Percentiles rank a stretch among this genome's conserved stretches.
phyloP scores from a whole-genome alignment of 805 yeast genomes.

The Ogataea sp. region DNA sequence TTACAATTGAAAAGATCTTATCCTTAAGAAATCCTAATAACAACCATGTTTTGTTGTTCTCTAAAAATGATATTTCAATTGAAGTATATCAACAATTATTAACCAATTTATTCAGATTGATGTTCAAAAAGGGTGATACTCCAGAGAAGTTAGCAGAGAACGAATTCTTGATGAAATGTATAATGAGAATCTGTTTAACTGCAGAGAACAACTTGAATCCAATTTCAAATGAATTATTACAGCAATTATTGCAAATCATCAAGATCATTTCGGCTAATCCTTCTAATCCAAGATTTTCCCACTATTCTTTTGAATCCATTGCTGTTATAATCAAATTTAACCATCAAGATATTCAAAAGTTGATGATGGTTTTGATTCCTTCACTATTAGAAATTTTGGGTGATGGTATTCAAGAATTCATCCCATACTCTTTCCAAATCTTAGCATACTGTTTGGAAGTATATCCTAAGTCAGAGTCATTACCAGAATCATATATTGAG shows the following conservation, averaged over 20 bases:
- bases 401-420: constrained; percentile 86
- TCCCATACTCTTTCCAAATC: constrained; percentile 90
- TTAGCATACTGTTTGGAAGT: constrained; percentile 68
- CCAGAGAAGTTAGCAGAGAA: constrained; percentile 95
- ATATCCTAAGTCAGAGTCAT: constrained; percentile 35
- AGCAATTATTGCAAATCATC: constrained; percentile 63
- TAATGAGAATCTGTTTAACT: constrained; percentile 73
- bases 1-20: constrained; percentile 82
- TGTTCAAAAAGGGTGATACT: constrained; percentile 47
- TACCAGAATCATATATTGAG: constrained; percentile 60
- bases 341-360: constrained; percentile 24
- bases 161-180: constrained; percentile 83
- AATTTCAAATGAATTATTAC: constrained; percentile 40
- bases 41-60: constrained; percentile 52
- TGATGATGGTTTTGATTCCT: constrained; percentile 55
- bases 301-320: constrained; percentile 82
- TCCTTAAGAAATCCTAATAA: constrained; percentile 61
- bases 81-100: constrained; percentile 52
- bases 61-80: constrained; percentile 62
- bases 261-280: constrained; percentile 77
- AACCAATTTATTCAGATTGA: constrained; percentile 56
- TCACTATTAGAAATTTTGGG: constrained; percentile 59
- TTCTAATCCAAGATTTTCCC: constrained; percentile 89
- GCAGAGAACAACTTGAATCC: constrained; percentile 56
- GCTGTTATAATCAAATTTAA: constrained; percentile 62